Evolutionary conservation across 1,284 basidiomycete genomes (phyloP).

Genomic region (Heterobasidion occidentale): DNA sequence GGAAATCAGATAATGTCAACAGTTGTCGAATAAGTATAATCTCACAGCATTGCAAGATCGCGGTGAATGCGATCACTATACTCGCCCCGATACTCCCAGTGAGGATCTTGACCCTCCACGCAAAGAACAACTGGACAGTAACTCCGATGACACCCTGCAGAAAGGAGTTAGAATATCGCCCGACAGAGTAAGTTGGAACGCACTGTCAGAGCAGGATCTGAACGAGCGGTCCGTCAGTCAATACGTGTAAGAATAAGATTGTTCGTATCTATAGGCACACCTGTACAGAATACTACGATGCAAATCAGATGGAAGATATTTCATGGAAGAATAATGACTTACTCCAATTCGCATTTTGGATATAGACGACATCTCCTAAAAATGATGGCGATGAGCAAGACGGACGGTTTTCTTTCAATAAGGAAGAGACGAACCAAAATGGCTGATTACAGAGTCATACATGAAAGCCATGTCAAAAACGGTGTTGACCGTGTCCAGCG

Average conservation of each 20-base stretch:
- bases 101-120: background rate
- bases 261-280: background rate
- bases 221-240: background rate
- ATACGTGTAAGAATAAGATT: background rate
- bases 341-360: background rate
- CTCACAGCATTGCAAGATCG: background rate
- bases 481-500: background rate
- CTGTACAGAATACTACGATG: background rate
- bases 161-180: background rate
- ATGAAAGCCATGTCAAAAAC: slow-evolving; percentile 1
- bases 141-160: background rate
- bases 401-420: no score
- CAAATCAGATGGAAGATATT: background rate
- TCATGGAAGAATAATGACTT: background rate
- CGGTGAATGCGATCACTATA: background rate
- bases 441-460: background rate
- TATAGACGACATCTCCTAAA: background rate
- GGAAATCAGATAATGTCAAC: background rate
- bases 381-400: background rate
- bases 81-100: background rate
- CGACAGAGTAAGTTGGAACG: background rate
- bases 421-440: background rate
- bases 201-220: slow-evolving; percentile 1
- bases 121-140: background rate
- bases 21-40: background rate